A percentile compares a stretch with the other conserved stretches of the same genome.
These are phyloP conservation scores for Rosellinia necatrix DNA, from an alignment of 2,329 filamentous ascomycete species.

Conservation along the genomic window DNA sequence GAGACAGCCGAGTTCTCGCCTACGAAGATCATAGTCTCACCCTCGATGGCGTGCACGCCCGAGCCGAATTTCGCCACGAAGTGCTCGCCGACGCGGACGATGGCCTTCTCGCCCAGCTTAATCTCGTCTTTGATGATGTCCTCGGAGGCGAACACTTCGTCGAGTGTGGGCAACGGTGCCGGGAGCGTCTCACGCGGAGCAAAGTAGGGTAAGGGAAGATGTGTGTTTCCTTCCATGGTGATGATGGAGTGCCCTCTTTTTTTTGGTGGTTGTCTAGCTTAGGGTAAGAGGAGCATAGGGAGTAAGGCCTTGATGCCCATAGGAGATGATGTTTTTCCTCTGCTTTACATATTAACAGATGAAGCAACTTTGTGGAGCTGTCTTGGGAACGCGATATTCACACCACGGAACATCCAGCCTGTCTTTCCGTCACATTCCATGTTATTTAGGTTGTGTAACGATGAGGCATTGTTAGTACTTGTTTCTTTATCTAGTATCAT, in stretches of 20 bases:
- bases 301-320: no score
- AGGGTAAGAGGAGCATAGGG: no score
- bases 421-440: no score
- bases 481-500: no score
- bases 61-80: constrained; percentile 15
- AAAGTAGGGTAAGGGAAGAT: constrained; percentile 14
- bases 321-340: no score
- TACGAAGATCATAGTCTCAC: constrained; percentile 23
- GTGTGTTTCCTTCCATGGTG: constrained; percentile 11
- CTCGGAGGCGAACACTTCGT: background rate
- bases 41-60: background rate
- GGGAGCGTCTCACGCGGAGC: constrained; percentile 10
- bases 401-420: no score
- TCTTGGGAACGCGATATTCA: no score
- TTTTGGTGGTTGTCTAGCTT: background rate
- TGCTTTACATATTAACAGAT: no score
- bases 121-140: background rate
- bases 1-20: constrained; percentile 2
- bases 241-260: background rate
- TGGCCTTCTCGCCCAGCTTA: background rate
- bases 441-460: no score
- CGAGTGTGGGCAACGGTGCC: constrained; percentile 4
- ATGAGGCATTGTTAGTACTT: no score
- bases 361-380: no score
- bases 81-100: constrained; percentile 6